Percentiles rank a stretch among this genome's conserved stretches.
Evolutionary conservation across 768 basidiomycete species (phyloP).

Genomic region (Phanerodontia chrysosporium): DNA sequence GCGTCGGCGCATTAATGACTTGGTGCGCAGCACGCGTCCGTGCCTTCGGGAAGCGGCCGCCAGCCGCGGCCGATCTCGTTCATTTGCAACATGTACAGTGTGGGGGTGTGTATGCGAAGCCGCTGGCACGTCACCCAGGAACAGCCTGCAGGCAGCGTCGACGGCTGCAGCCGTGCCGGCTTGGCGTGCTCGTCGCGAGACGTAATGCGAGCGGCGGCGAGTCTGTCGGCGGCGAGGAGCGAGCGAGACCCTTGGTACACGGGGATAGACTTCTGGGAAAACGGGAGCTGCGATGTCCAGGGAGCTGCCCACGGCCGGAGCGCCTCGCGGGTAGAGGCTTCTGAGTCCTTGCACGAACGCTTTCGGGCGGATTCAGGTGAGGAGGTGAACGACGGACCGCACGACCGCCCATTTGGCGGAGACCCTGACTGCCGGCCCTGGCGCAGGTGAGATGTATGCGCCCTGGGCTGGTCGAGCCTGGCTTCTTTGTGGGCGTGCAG

Average conservation of each 20-base stretch:
- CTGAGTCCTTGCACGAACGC: neutral
- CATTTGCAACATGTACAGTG: too few species aligned
- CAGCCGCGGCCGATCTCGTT: too few species aligned
- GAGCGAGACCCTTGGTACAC: neutral
- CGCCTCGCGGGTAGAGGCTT: neutral
- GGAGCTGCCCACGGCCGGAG: neutral
- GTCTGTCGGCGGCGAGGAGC: neutral
- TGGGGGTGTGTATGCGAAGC: too few species aligned
- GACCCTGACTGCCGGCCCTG: neutral
- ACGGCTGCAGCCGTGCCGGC: neutral
- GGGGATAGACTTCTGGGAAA: neutral
- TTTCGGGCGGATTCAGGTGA: neutral
- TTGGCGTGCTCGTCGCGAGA: neutral
- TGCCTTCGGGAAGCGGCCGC: too few species aligned
- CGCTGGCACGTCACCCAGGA: too few species aligned
- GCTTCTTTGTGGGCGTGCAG: too few species aligned
- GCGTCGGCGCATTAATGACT: too few species aligned
- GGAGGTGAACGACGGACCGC: neutral
- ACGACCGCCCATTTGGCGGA: neutral
- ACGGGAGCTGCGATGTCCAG: neutral
- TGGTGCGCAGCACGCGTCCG: too few species aligned
- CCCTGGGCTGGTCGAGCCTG: neutral
- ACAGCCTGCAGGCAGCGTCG: too few species aligned
- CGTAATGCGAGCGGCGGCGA: neutral
- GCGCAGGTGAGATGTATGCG: too few species aligned